Percentiles rank a stretch among this genome's conserved stretches.
phyloP scores from a whole-genome alignment of 1,284 basidiomycete genomes.

The Papiliotrema laurentii region DNA sequence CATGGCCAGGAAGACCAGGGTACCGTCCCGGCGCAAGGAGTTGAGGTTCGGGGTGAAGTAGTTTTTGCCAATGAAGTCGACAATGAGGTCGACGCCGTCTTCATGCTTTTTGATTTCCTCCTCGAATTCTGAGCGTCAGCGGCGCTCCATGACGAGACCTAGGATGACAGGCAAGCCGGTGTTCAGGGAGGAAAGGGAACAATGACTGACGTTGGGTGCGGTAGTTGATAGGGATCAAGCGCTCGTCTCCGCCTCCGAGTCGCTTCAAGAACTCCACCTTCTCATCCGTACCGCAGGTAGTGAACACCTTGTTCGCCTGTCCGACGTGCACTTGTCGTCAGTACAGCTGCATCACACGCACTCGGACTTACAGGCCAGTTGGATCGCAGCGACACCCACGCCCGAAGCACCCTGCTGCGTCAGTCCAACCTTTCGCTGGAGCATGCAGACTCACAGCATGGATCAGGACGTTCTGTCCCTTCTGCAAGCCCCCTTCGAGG shows the following conservation, averaged over 20 bases:
- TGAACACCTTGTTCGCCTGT: conserved; percentile 59
- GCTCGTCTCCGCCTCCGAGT: conserved; percentile 53
- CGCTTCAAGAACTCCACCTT: conserved; percentile 74
- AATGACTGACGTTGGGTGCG: conserved; percentile 63
- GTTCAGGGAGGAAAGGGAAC: not conserved
- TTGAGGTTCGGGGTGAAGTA: conserved; percentile 82
- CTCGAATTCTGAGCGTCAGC: conserved; percentile 45
- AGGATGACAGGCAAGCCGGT: no score
- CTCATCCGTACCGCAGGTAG: conserved; percentile 78
- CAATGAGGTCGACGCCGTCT: conserved; percentile 60
- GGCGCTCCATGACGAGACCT: no score
- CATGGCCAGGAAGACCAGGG: conserved; percentile 55
- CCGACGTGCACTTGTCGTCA: conserved; percentile 25
- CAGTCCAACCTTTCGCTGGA: not conserved
- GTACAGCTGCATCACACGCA: conserved; percentile 44
- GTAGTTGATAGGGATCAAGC: conserved; percentile 78
- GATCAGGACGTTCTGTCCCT: conserved; percentile 72
- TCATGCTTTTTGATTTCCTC: conserved; percentile 48
- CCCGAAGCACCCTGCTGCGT: conserved; percentile 65
- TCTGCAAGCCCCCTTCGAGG: conserved; percentile 63
- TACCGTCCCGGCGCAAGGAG: conserved; percentile 69
- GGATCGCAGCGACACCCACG: conserved; percentile 85
- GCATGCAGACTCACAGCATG: conserved; percentile 60
- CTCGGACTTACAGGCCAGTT: conserved; percentile 67
- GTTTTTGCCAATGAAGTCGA: conserved; percentile 67